phyloP scores from a whole-genome alignment of 805 yeast species.

The Starmerella apis region DNA sequence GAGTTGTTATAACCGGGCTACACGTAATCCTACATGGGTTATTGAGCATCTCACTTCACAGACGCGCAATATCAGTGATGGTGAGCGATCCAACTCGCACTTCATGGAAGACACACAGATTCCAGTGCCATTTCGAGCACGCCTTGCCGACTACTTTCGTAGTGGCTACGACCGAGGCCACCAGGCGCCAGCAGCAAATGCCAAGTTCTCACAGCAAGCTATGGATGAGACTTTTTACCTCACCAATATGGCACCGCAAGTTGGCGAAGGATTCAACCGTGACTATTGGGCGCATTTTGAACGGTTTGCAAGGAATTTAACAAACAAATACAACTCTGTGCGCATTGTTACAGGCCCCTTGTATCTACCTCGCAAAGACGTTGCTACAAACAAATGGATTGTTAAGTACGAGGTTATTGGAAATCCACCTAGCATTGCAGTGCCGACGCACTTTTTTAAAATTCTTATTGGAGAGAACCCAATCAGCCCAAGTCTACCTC shows the following conservation, averaged over 20 bases:
- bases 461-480: constrained; percentile 72
- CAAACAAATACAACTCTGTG: constrained; percentile 60
- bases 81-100: constrained; percentile 66
- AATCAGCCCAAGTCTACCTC: constrained; percentile 24
- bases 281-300: constrained; percentile 98
- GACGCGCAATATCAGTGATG: constrained; percentile 37
- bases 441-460: constrained; percentile 95
- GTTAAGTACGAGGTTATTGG: constrained; percentile 91
- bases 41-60: constrained; percentile 77
- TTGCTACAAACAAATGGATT: constrained; percentile 67
- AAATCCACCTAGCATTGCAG: constrained; percentile 91
- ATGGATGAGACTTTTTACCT: constrained; percentile 90
- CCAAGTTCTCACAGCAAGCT: constrained; percentile 77
- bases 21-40: constrained; percentile 67
- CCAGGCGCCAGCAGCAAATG: constrained; percentile 96
- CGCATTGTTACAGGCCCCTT: constrained; percentile 90
- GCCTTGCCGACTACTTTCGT: constrained; percentile 76
- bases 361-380: constrained; percentile 66
- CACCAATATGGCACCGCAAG: constrained; percentile 92
- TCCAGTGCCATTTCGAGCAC: constrained; percentile 66
- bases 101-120: constrained; percentile 80
- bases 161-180: constrained; percentile 96
- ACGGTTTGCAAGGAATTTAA: constrained; percentile 70
- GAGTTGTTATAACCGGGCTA: constrained; percentile 74
- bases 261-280: constrained; percentile 93